Evolutionary conservation across 352 stramenopile genomes (phyloP).

Genomic region (Phytopythium mirpurense): DNA sequence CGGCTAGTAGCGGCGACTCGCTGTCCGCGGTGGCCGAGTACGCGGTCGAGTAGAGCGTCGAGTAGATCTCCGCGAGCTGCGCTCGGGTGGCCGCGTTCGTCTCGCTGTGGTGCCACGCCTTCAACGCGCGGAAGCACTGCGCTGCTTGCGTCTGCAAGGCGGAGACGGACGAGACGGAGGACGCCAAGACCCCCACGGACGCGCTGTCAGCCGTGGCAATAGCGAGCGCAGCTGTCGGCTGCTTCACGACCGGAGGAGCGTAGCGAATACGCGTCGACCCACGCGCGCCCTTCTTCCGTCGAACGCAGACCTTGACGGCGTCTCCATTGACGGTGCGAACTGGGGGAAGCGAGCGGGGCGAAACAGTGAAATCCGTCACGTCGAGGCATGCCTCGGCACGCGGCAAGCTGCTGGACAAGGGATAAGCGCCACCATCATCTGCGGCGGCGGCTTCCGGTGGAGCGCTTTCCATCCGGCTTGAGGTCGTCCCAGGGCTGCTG

Average conservation of each 20-base stretch:
- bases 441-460: no score
- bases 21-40: slow-evolving; percentile 5
- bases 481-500: no score
- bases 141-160: slow-evolving; percentile 17
- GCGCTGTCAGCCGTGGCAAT: no score
- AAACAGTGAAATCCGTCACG: not conserved
- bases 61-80: slow-evolving; percentile 3
- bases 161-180: slow-evolving; percentile 6
- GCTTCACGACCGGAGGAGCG: slow-evolving; percentile 10
- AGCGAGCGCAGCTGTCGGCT: not conserved
- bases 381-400: not conserved
- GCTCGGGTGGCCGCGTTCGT: slow-evolving; percentile 1
- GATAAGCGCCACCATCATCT: no score
- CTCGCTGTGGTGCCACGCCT: slow-evolving; percentile 16
- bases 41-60: slow-evolving; percentile 6
- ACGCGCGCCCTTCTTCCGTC: slow-evolving; percentile 1
- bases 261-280: slow-evolving; percentile 24
- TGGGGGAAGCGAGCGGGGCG: not conserved
- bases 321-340: not conserved
- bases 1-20: not conserved
- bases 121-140: slow-evolving; percentile 28
- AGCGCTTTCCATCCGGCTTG: no score
- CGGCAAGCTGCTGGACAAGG: no score
- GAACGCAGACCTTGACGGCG: slow-evolving; percentile 3
- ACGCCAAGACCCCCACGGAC: not conserved